Evolutionary conservation across 257 asterid species (phyloP).

Genomic region (Gentiana macrophylla): DNA sequence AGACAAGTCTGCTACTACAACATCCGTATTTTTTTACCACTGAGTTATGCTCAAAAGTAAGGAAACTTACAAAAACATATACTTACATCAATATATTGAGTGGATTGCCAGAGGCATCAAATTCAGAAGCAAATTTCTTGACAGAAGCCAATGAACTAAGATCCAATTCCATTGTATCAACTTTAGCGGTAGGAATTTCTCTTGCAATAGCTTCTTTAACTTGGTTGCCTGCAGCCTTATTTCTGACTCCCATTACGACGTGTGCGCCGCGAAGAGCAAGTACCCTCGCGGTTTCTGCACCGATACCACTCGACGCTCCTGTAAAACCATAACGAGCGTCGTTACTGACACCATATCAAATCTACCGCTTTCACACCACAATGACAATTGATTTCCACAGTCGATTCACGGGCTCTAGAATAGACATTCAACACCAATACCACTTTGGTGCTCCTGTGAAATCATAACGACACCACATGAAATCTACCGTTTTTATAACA

Average conservation of each 20-base stretch:
- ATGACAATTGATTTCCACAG: too few species aligned
- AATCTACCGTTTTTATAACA: too few species aligned
- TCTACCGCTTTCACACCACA: too few species aligned
- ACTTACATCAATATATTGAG: constrained; percentile 77
- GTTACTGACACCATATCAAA: too few species aligned
- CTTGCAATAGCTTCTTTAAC: constrained; percentile 41
- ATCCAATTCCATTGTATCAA: constrained; percentile 78
- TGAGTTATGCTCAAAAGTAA: too few species aligned
- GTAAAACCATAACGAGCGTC: constrained; percentile 1
- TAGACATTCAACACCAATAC: too few species aligned
- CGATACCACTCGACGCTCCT: constrained; percentile 96
- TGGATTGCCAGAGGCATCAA: constrained; percentile 50
- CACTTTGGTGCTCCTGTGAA: too few species aligned
- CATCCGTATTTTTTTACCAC: too few species aligned
- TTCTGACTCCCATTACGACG: constrained; percentile 72
- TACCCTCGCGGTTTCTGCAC: constrained; percentile 80
- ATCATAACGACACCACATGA: too few species aligned
- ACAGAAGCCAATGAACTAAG: constrained; percentile 71
- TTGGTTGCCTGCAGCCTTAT: constrained; percentile 43
- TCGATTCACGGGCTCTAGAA: too few species aligned
- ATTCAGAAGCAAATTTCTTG: constrained; percentile 50
- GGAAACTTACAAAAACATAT: background rate
- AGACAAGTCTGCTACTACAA: too few species aligned
- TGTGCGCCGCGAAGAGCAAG: constrained; percentile 75
- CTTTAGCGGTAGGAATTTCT: constrained; percentile 56